phyloP scores from a whole-genome alignment of 2,329 filamentous ascomycete species.

The Colletotrichum sp. region DNA sequence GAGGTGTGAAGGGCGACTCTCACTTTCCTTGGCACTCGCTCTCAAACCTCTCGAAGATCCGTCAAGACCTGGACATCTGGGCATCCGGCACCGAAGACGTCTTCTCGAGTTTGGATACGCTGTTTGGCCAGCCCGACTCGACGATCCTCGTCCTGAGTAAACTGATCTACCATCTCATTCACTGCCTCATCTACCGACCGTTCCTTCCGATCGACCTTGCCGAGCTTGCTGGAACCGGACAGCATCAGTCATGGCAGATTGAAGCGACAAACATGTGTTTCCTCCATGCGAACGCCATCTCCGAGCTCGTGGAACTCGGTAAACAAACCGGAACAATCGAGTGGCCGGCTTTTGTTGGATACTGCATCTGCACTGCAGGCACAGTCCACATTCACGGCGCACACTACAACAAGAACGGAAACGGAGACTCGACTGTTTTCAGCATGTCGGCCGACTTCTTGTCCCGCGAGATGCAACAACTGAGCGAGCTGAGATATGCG shows the following conservation, averaged over 20 bases:
- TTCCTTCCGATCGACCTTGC: slow-evolving; percentile 86
- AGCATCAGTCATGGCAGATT: slow-evolving; percentile 92
- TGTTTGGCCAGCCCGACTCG: slow-evolving; percentile 81
- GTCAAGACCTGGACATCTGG: slow-evolving; percentile 86
- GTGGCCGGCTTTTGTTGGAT: slow-evolving; percentile 87
- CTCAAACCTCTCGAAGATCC: slow-evolving; percentile 84
- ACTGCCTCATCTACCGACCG: slow-evolving; percentile 85
- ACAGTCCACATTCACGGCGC: slow-evolving; percentile 89
- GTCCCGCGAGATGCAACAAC: slow-evolving; percentile 78
- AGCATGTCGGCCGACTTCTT: slow-evolving; percentile 70
- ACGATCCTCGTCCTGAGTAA: slow-evolving; percentile 83
- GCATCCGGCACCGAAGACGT: slow-evolving; percentile 80
- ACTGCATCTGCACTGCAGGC: slow-evolving; percentile 84
- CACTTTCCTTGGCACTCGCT: slow-evolving; percentile 91
- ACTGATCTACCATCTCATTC: slow-evolving; percentile 84
- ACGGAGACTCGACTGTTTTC: slow-evolving; percentile 68
- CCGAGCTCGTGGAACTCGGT: slow-evolving; percentile 81
- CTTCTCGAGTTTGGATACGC: slow-evolving; percentile 75
- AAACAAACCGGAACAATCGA: slow-evolving; percentile 77
- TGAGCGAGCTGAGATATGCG: slow-evolving; percentile 74
- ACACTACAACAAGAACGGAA: slow-evolving; percentile 69
- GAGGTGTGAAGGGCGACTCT: slow-evolving; percentile 86
- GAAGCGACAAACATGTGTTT: slow-evolving; percentile 89
- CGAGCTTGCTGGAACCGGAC: slow-evolving; percentile 79
- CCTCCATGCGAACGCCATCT: slow-evolving; percentile 85